Percentiles rank a stretch among this genome's conserved stretches.
Evolutionary conservation across 2,329 filamentous ascomycete species (phyloP).

Genomic region (Pestalotiopsis sp.): DNA sequence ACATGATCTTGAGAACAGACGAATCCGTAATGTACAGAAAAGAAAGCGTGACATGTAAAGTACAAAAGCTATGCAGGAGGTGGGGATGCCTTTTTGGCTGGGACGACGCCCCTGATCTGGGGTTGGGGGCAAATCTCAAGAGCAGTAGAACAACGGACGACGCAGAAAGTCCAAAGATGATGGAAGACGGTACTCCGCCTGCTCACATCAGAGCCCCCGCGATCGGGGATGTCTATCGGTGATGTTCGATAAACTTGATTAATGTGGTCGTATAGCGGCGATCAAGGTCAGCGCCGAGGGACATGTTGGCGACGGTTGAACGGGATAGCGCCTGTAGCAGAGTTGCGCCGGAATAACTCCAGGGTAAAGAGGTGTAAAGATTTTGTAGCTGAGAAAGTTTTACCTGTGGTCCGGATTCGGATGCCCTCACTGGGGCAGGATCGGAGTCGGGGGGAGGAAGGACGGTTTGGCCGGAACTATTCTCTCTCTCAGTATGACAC

Average conservation of each 20-base stretch:
- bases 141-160: neutral
- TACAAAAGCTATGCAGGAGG: no score
- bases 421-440: neutral
- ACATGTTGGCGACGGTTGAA: neutral
- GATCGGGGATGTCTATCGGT: neutral
- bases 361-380: neutral
- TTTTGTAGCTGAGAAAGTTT: neutral
- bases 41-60: no score
- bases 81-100: no score
- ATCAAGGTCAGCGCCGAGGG: neutral
- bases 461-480: slow-evolving; percentile 11
- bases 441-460: slow-evolving; percentile 10
- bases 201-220: neutral
- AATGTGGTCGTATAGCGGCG: neutral
- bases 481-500: neutral
- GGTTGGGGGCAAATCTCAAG: neutral
- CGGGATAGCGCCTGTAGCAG: neutral
- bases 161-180: neutral
- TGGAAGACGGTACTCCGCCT: neutral
- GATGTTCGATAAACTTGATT: neutral
- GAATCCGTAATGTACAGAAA: neutral
- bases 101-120: neutral
- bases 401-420: slow-evolving; percentile 4
- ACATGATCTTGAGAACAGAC: neutral
- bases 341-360: neutral